Evolutionary conservation across 768 basidiomycete species (phyloP).

Genomic region (Boletus tylopilopsis): DNA sequence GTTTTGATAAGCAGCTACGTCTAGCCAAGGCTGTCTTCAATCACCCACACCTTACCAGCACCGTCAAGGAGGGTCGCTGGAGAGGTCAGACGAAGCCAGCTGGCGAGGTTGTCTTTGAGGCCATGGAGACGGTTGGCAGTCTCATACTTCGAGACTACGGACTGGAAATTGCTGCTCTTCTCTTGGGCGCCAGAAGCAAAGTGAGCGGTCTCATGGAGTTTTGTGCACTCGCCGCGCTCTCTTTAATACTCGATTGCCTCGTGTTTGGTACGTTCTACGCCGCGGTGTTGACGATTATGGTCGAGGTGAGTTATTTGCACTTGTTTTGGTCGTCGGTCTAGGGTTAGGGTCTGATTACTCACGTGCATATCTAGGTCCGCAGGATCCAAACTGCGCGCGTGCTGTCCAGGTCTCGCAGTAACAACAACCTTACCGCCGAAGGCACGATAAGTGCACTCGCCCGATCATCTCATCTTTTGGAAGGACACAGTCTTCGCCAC

Average conservation of each 20-base stretch:
- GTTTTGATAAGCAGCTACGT: conserved; percentile 95
- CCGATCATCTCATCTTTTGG: conserved; percentile 22
- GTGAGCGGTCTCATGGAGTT: conserved; percentile 92
- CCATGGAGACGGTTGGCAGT: conserved; percentile 73
- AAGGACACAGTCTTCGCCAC: conserved; percentile 15
- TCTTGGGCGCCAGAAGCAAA: conserved; percentile 80
- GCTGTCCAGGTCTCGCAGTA: conserved; percentile 38
- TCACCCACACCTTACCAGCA: conserved; percentile 59
- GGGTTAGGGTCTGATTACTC: conserved; percentile 11
- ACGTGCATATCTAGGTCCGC: conserved; percentile 47
- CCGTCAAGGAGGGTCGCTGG: conserved; percentile 37
- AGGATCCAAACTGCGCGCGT: conserved; percentile 63
- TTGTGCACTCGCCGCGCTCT: conserved; percentile 89
- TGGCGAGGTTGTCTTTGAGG: conserved; percentile 79
- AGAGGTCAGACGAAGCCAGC: conserved; percentile 64
- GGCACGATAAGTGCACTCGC: conserved; percentile 30
- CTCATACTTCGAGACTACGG: conserved; percentile 90
- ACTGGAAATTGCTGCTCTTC: conserved; percentile 85
- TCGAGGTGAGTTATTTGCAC: conserved; percentile 61
- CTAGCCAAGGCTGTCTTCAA: conserved; percentile 88
- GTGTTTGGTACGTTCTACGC: conserved; percentile 89
- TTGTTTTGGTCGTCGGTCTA: conserved; percentile 4
- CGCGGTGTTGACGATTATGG: conserved; percentile 89
- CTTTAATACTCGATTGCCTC: conserved; percentile 82
- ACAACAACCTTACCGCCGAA: conserved; percentile 25